Percentiles rank a stretch among this genome's conserved stretches.
phyloP scores from a whole-genome alignment of 768 basidiomycete species.

The Amanita pallidorosea region DNA sequence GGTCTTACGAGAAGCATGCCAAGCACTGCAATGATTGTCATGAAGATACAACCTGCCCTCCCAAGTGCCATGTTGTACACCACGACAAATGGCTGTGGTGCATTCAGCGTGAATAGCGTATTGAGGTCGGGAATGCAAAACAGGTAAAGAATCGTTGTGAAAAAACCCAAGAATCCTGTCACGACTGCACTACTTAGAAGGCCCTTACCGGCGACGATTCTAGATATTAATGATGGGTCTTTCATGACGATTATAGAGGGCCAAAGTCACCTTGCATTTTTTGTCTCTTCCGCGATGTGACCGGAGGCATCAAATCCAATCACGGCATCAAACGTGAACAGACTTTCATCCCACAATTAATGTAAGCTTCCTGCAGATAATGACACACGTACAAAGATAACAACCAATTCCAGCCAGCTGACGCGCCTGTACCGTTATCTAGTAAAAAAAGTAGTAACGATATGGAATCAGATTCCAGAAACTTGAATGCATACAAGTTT shows the following conservation, averaged over 20 bases:
- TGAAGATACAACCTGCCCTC: constrained; percentile 68
- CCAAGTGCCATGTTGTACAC: constrained; percentile 81
- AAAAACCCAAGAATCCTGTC: constrained; percentile 14
- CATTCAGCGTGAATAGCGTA: constrained; percentile 60
- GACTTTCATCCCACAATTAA: constrained; percentile 24
- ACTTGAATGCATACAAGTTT: constrained; percentile 47
- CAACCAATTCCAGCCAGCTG: constrained; percentile 86
- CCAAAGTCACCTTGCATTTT: constrained; percentile 50
- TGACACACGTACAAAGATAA: constrained; percentile 54
- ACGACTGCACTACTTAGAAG: constrained; percentile 45
- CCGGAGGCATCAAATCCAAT: constrained; percentile 91
- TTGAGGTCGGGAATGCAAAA: constrained; percentile 36
- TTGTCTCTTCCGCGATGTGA: constrained; percentile 84
- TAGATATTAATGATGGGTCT: not conserved
- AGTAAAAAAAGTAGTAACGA: not conserved
- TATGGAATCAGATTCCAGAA: not conserved
- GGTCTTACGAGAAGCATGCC: constrained; percentile 71
- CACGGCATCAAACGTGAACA: constrained; percentile 80
- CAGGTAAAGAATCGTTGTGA: not conserved
- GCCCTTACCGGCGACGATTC: not conserved
- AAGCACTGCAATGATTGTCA: constrained; percentile 75
- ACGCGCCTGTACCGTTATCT: constrained; percentile 88
- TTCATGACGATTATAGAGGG: not conserved
- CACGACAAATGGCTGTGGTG: constrained; percentile 88
- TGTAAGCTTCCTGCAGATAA: not conserved